Percentiles rank a stretch among this genome's conserved stretches.
phyloP scores from a whole-genome alignment of 768 basidiomycete species.

The Melanogaster broomeanus region DNA sequence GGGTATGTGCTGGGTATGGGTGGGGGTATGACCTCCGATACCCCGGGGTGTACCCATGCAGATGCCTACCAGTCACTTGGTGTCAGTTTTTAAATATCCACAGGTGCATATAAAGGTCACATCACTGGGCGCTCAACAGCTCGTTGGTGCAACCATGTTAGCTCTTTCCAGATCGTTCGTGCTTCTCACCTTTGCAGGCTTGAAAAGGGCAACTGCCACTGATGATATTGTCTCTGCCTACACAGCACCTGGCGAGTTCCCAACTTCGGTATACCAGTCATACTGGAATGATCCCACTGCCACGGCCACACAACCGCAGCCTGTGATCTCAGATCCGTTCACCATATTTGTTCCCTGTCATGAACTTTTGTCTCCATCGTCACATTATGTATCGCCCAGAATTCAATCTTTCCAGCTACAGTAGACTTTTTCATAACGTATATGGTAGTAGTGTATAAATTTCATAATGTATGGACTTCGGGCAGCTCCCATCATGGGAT shows the following conservation, averaged over 20 bases:
- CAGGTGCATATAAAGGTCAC: conserved; percentile 5
- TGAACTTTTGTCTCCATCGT: background rate
- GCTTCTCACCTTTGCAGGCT: conserved; percentile 10
- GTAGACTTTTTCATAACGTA: no score
- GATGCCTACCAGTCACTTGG: no score
- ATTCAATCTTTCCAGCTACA: conserved; percentile 55
- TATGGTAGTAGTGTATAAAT: no score
- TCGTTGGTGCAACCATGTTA: conserved; percentile 12
- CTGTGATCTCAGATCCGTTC: conserved; percentile 68
- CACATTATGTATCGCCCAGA: conserved; percentile 33
- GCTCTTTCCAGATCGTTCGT: conserved; percentile 8
- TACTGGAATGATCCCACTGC: conserved; percentile 74
- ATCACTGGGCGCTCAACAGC: background rate
- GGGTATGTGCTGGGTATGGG: no score
- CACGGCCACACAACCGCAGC: conserved; percentile 69
- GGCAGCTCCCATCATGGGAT: no score
- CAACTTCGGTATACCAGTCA: conserved; percentile 56
- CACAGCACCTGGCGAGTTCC: conserved; percentile 62
- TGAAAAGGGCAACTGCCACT: conserved; percentile 1
- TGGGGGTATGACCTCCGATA: no score
- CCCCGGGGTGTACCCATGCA: no score
- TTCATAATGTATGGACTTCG: no score
- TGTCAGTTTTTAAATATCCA: background rate
- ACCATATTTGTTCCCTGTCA: conserved; percentile 45
- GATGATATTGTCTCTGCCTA: conserved; percentile 39